phyloP scores from a whole-genome alignment of 306 rosid genomes.

The Gastrolobium villosum region DNA sequence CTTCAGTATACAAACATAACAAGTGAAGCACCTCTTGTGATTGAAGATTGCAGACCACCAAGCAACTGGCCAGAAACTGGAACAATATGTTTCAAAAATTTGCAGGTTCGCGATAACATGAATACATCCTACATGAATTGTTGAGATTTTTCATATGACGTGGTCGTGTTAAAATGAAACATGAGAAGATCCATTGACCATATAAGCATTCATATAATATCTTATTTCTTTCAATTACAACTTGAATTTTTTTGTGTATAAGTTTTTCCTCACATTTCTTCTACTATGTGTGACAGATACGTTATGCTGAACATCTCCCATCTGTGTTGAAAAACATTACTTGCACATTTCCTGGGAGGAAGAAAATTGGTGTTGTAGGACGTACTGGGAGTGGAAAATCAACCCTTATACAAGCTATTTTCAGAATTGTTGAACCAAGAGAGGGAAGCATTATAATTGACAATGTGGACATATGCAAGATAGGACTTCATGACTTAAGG shows the following conservation, averaged over 20 bases:
- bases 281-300: constrained; percentile 63
- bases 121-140: neutral
- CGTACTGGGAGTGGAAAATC: constrained; percentile 98
- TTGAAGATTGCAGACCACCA: constrained; percentile 78
- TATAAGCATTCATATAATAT: constrained; percentile 1
- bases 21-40: constrained; percentile 89
- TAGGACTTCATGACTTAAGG: constrained; percentile 93
- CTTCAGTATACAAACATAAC: constrained; percentile 78
- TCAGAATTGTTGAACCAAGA: constrained; percentile 88
- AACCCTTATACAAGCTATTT: constrained; percentile 92
- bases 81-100: constrained; percentile 77
- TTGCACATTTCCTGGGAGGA: constrained; percentile 93
- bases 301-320: constrained; percentile 95
- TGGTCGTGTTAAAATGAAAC: no score
- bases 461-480: constrained; percentile 74
- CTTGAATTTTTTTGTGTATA: neutral
- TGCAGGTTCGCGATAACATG: constrained; percentile 61
- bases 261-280: constrained; percentile 35
- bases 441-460: constrained; percentile 90
- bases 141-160: no score
- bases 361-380: constrained; percentile 93
- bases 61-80: constrained; percentile 90
- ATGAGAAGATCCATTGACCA: neutral
- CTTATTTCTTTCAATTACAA: neutral
- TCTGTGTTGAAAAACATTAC: constrained; percentile 77